Base-by-base conservation (phyloP, 345 rosid species). In the Arabidopsis arenosa region DNA sequence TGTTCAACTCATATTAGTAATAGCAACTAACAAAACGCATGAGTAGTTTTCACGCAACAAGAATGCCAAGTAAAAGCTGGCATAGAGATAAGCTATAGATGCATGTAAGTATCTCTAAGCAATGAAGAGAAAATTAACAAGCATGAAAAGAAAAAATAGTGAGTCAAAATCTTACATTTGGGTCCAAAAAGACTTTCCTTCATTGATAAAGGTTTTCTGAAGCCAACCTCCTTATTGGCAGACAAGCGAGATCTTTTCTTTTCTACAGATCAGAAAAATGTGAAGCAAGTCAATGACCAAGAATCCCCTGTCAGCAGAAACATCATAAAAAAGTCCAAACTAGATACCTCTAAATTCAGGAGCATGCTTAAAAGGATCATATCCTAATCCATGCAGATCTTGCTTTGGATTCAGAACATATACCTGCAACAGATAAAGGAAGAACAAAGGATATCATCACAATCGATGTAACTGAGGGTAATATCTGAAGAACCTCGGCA, bases 361-460 rank as follows among this genome's bases (percentile, higher is more conserved):
- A 84, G 99, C 99, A 83, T 90, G 84, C 85, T 88, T 88, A 70
- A 83, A 95, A 67, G 98, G 99, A 87, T 92, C 97, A 80, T 73
- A 92, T 30, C 97, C 99, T 77, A 95, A 78, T 73, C 99, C 99
- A 82, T 90, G 84, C 65, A 86, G 70, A 77, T 95, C 94, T 79
- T 90, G 90, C 85, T 95, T 95, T n/a, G 99, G 99, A 73, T 88
- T 80, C 66, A 85, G 89, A 61, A 88, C 88, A 73, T 71, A 87
- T 53, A 84, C 86, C 99, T 95, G 83, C 68, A 81, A 68, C 54
- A 64, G 11, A 71, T 2, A 63, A 73, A 62, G 68, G n/a, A 65
- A 41, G 68, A 35, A 66, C 64, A 59, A 41, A n/a, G 18, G 30
- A 13, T 39, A 57, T 52, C 17, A 60, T 61, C 60, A 78, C 14